These are phyloP conservation scores for Cardamine resedifolia DNA, from an alignment of 345 rosid species.

Conservation along the genomic window DNA sequence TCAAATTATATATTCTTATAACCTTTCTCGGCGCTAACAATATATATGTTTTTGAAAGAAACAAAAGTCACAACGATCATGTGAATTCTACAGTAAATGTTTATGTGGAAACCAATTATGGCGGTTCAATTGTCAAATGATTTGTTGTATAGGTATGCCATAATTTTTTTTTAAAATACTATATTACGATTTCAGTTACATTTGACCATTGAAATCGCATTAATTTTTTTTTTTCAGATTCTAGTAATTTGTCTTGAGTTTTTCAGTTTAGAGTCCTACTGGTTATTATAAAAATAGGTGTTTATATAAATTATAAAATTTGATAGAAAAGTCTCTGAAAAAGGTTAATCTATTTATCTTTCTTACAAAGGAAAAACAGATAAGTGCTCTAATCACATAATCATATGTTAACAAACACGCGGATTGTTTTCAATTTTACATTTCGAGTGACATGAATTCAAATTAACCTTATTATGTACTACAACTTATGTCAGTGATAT, in stretches of 20 bases:
- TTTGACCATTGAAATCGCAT: not conserved
- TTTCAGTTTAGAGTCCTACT: not conserved
- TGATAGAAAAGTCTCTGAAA: not conserved
- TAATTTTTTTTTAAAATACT: too few species aligned
- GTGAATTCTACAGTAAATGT: not conserved
- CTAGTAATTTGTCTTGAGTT: not conserved
- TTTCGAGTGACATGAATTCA: not conserved
- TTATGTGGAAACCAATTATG: not conserved
- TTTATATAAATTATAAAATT: too few species aligned
- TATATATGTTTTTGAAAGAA: too few species aligned
- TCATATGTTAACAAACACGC: not conserved
- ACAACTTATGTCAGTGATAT: constrained; percentile 7
- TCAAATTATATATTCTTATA: not conserved
- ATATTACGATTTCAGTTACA: not conserved
- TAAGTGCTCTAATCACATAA: not conserved
- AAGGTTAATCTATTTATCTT: not conserved
- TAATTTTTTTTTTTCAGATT: not conserved
- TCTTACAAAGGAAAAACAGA: not conserved
- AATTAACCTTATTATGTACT: not conserved
- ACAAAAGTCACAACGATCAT: not conserved
- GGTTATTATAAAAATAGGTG: not conserved
- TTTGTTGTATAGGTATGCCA: not conserved
- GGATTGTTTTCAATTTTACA: not conserved
- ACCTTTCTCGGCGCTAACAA: not conserved
- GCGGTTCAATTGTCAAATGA: not conserved